Evolutionary conservation across 2,329 filamentous ascomycete species (phyloP), one percentile per base, ranked within the genome.

Genomic region (Periconia digitata): DNA sequence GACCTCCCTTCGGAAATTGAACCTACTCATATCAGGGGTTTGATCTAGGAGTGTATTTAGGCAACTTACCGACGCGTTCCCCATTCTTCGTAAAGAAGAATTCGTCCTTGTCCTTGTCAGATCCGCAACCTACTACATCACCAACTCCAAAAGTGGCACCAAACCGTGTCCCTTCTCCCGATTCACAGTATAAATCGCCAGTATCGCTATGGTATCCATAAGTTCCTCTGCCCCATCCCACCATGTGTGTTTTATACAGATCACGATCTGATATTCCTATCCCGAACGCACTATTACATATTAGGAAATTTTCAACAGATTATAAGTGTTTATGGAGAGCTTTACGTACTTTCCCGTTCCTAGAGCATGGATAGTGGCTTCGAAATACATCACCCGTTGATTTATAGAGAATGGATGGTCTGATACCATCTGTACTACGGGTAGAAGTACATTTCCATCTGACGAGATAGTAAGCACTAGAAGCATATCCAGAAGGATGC

Each of bases 1-100:
- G 23, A 46, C 18, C 18, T 44, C 29, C 29, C 29, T n/a, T 27
- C 29, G 36, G n/a, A n/a, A n/a, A 6, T 6, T 44, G 36, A 5
- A 18, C n/a, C 13, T 8, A 35, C 6, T 44, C 12, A 44, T 22
- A 32, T 13, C 32, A 23, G 42, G 23, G 4, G 36, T 8, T 8
- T 44, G 6, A 37, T 23, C 15, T n/a, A 24, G 37, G 13, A 6
- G 21, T n/a, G 16, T 21, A 44, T 22, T 20, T 37, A 10, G 5
- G 35, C 18, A 37, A 37, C 42, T 44, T 10, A 44, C 42, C 42
- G 37, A 37, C 35, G 29, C 22, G 29, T 20, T 12, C 41, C 20
- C 44, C 44, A 40, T 46, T 46, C 20, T 46, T 46, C 15, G 44
- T 46, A 6, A 46, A 46, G 37, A 46, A 46, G 12, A 46, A 15